These are phyloP conservation scores for Nicotiana paniculata DNA, from an alignment of 257 asterid genomes.

Conservation along the genomic window DNA sequence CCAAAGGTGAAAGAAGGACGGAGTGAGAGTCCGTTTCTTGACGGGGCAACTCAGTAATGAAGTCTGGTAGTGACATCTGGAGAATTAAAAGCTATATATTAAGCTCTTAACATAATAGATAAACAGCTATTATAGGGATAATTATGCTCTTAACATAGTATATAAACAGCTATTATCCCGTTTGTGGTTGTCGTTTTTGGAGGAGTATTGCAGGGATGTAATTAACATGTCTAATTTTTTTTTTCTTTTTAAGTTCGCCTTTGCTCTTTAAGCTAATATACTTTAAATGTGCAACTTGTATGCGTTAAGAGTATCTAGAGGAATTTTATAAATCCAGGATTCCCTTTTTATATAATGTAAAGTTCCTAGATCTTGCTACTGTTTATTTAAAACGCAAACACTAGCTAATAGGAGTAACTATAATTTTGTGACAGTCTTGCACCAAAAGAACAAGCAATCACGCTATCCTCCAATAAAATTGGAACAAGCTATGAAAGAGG, in stretches of 20 bases:
- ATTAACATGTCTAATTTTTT: background rate
- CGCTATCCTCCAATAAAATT: no score
- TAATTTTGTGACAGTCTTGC: no score
- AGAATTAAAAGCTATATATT: background rate
- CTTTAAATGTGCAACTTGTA: background rate
- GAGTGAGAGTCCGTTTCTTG: background rate
- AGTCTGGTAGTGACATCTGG: background rate
- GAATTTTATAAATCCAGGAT: background rate
- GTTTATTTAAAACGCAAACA: no score
- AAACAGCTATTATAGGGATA: background rate
- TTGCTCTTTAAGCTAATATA: background rate
- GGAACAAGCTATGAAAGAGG: no score
- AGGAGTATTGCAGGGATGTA: background rate
- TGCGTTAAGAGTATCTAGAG: background rate
- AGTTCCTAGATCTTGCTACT: background rate
- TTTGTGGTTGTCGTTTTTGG: background rate
- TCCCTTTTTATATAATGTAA: background rate
- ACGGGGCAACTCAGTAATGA: background rate
- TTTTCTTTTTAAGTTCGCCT: background rate
- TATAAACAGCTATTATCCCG: no score
- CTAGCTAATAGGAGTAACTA: no score
- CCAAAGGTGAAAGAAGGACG: background rate
- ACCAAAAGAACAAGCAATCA: no score
- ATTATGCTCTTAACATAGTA: background rate
- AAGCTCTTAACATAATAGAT: background rate